These are phyloP conservation scores for Rehmannia glutinosa DNA, from an alignment of 257 asterid genomes.

Conservation along the genomic window DNA sequence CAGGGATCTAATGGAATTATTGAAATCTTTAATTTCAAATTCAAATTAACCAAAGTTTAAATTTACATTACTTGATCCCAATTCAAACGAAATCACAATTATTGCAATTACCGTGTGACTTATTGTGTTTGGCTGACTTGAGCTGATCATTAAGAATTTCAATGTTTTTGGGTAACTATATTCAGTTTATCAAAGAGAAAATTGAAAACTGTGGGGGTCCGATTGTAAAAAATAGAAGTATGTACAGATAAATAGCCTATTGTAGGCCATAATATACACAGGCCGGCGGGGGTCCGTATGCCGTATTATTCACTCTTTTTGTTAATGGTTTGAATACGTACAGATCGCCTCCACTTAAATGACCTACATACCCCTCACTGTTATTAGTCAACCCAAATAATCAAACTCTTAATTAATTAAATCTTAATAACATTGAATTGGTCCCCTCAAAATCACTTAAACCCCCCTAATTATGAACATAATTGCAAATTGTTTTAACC, in stretches of 20 bases:
- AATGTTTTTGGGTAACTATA: background rate
- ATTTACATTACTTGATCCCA: too few relatives aligned
- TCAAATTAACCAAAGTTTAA: too few relatives aligned
- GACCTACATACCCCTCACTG: slow-evolving; percentile 27
- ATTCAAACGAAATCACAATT: too few relatives aligned
- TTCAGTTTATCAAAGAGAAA: background rate
- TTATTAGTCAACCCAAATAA: slow-evolving; percentile 33
- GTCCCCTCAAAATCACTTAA: slow-evolving; percentile 49
- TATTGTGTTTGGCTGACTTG: too few relatives aligned
- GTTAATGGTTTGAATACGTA: slow-evolving; percentile 6
- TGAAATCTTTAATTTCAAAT: too few relatives aligned
- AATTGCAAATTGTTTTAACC: slow-evolving; percentile 27
- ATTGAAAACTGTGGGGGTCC: slow-evolving; percentile 20
- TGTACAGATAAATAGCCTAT: slow-evolving; percentile 13
- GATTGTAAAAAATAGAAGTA: background rate
- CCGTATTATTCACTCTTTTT: slow-evolving; percentile 13
- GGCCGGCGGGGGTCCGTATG: slow-evolving; percentile 47
- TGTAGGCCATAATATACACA: slow-evolving; percentile 30
- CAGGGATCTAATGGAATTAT: too few relatives aligned
- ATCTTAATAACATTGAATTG: slow-evolving; percentile 24
- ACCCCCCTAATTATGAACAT: slow-evolving; percentile 28
- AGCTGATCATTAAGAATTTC: too few relatives aligned
- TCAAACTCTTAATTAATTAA: slow-evolving; percentile 24
- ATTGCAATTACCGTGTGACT: too few relatives aligned
- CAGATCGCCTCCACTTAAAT: slow-evolving; percentile 14